Conservation (phyloP, 208 protist genomes). For the Acanthamoeba divionensis region DNA sequence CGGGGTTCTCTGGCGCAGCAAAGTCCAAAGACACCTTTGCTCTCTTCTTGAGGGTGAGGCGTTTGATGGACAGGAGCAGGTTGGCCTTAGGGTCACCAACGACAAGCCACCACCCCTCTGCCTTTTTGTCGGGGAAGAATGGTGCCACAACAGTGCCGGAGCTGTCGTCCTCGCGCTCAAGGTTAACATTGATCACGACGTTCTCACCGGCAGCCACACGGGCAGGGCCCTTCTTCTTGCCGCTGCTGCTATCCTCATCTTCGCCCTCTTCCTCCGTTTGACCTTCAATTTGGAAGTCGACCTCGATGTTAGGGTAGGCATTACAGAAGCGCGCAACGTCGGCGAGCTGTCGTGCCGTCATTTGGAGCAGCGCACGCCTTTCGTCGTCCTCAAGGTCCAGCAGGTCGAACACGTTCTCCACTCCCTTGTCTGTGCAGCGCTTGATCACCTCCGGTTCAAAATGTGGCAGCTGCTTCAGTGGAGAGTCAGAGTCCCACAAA, state of each 20-base stretch:
- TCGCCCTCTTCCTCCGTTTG: neutral
- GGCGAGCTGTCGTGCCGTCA: too few species aligned
- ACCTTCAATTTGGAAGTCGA: constrained; percentile 62
- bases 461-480: constrained; percentile 86
- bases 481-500: constrained; percentile 82
- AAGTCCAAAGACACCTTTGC: constrained; percentile 84
- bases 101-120: constrained; percentile 90
- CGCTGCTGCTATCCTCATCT: too few species aligned
- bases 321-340: constrained; percentile 83
- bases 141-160: constrained; percentile 7
- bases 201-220: neutral
- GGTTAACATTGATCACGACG: neutral
- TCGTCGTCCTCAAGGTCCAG: constrained; percentile 83
- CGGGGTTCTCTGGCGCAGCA: constrained; percentile 72
- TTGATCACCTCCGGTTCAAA: constrained; percentile 69
- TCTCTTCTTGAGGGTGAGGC: constrained; percentile 74
- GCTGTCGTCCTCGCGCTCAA: constrained; percentile 47
- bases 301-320: constrained; percentile 83
- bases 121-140: constrained; percentile 71
- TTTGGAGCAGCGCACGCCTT: constrained; percentile 68
- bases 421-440: constrained; percentile 26
- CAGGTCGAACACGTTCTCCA: constrained; percentile 81
- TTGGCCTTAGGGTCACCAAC: constrained; percentile 83
- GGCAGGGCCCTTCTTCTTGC: neutral
- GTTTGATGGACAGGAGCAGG: constrained; percentile 80